A percentile compares a stretch with the other conserved stretches of the same genome.
Conservation (phyloP, 2,329 filamentous ascomycete species). For the Ceratocystis cubensis region DNA sequence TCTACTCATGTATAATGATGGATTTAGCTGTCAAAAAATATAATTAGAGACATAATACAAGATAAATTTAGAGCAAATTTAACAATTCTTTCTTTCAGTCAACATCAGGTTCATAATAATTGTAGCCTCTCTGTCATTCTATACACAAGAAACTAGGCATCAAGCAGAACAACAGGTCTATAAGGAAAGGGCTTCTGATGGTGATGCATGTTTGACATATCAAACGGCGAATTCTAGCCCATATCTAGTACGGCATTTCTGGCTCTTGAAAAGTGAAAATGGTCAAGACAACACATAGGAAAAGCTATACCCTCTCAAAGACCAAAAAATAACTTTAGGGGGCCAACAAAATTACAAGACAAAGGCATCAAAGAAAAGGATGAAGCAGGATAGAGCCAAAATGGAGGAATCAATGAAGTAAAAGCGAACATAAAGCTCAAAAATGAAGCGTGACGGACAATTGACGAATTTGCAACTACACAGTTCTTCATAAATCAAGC, state of each 20-base stretch:
- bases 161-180: neutral
- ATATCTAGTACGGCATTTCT: neutral
- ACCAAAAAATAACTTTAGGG: neutral
- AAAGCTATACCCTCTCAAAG: neutral
- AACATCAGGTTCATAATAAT: neutral
- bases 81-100: neutral
- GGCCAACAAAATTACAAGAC: neutral
- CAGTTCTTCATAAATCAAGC: neutral
- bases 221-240: neutral
- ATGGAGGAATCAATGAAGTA: constrained; percentile 4
- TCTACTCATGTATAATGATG: neutral
- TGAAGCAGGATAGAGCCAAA: neutral
- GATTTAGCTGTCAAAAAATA: neutral
- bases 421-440: neutral
- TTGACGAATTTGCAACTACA: neutral
- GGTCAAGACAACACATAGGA: neutral
- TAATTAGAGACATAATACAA: neutral
- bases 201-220: neutral
- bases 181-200: neutral
- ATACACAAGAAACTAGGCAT: neutral
- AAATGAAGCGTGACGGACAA: neutral
- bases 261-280: no score
- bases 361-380: neutral
- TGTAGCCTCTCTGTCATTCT: neutral
- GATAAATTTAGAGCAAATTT: neutral